Evolutionary conservation across 2,329 filamentous ascomycete genomes (phyloP).

Genomic region (Chrysosporium keratinophilum): DNA sequence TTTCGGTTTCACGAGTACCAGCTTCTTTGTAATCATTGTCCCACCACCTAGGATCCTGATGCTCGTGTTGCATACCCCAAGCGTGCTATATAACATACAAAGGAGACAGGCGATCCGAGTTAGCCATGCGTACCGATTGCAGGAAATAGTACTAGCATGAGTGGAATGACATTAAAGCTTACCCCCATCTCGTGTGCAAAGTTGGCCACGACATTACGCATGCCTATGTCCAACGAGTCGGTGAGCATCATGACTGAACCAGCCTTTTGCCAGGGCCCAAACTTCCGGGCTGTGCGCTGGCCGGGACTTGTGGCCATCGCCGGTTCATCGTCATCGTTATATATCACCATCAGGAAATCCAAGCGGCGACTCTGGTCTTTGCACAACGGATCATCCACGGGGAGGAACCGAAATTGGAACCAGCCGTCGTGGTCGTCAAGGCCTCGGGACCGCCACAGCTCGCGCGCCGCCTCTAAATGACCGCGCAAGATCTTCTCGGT

Average conservation of each 20-base stretch:
- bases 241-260: not conserved
- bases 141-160: not conserved
- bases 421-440: not conserved
- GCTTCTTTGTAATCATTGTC: not conserved
- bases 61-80: conserved; percentile 10
- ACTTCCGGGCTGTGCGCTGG: not conserved
- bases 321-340: not conserved
- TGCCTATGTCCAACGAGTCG: not conserved
- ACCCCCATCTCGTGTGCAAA: conserved; percentile 9
- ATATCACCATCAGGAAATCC: conserved; percentile 6
- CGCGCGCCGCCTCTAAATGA: not conserved
- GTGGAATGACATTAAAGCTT: not conserved
- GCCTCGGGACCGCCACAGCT: conserved; percentile 1
- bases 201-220: conserved; percentile 5
- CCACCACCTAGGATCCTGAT: conserved; percentile 6
- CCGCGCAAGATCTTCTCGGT: conserved; percentile 1
- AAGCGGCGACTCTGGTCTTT: not conserved
- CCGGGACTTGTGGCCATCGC: conserved; percentile 4
- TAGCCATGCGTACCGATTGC: not conserved
- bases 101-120: not conserved
- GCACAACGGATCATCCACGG: not conserved
- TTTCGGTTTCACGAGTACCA: not conserved
- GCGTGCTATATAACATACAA: not conserved
- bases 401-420: not conserved
- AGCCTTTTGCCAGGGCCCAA: not conserved